A percentile compares a stretch with the other conserved stretches of the same genome.
phyloP scores from a whole-genome alignment of 2,329 filamentous ascomycete species.

The Alternaria angustiovoidea region DNA sequence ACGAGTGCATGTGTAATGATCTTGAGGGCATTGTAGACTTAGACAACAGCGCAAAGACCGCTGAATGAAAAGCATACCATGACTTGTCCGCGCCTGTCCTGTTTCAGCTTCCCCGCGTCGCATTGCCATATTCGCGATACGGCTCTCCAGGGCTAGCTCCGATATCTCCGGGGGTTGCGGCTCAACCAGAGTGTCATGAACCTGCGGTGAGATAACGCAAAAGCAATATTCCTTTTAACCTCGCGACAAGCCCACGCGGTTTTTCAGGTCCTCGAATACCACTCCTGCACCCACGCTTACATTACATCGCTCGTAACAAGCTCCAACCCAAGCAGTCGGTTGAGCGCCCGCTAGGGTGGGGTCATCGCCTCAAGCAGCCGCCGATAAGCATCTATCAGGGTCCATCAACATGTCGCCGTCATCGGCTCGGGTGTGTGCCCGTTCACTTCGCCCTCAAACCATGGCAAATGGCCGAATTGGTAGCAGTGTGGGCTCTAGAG shows the following conservation, averaged over 20 bases:
- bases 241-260: slow-evolving; percentile 12
- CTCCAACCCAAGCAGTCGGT: slow-evolving; percentile 17
- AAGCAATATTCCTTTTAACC: slow-evolving; percentile 10
- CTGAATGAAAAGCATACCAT: slow-evolving; percentile 22
- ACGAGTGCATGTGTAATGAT: slow-evolving; percentile 29
- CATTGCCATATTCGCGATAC: slow-evolving; percentile 13
- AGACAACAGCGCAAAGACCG: slow-evolving; percentile 27
- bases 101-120: slow-evolving; percentile 10
- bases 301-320: slow-evolving; percentile 9
- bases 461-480: slow-evolving; percentile 16
- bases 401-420: slow-evolving; percentile 43
- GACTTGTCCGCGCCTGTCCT: slow-evolving; percentile 1
- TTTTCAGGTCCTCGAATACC: not conserved
- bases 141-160: slow-evolving; percentile 18
- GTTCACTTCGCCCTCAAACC: slow-evolving; percentile 25
- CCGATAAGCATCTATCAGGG: slow-evolving; percentile 36
- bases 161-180: slow-evolving; percentile 13
- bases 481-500: slow-evolving; percentile 31
- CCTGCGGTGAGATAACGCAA: slow-evolving; percentile 22
- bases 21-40: slow-evolving; percentile 32
- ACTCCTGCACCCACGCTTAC: slow-evolving; percentile 16
- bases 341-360: slow-evolving; percentile 33
- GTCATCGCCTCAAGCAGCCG: slow-evolving; percentile 24
- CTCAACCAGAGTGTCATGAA: slow-evolving; percentile 10
- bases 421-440: slow-evolving; percentile 40